Base-by-base conservation (phyloP, 352 stramenopile species). In the Pythium insidiosum region DNA sequence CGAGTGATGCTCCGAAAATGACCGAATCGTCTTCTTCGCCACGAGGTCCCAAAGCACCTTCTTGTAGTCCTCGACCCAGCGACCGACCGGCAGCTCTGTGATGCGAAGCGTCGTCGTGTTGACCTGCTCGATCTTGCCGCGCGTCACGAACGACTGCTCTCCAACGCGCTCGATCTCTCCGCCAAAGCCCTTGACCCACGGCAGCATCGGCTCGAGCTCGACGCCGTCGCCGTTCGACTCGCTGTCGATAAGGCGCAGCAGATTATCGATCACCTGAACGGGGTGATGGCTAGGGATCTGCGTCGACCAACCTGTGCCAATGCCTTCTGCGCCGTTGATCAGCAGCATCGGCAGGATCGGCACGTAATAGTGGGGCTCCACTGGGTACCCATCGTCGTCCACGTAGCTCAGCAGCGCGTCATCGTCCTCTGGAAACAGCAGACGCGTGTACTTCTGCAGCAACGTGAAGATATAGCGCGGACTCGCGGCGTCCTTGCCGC, bases 1-100 rank as follows among this genome's bases (percentile, higher is more conserved):
- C 10, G 95, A 98, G 61, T 99, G 96, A 63, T 98, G 96, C 64
- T 99, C 95, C 11, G 84, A 89, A 66, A 99, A 99, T 10, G 73
- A 82, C 13, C 66, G 66, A 31, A 95, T 87, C 6, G 57, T 68
- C 42, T 92, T 90, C 43, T 96, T 87, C 22, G 59, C 74, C 19
- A 94, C 64, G 23, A 98, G 70, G 10, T 85, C 79, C 68, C 98
- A 97, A 22, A 99, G 56, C 19, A 97, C 88, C 33, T 84, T 77
- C 66, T 99, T 99, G 78, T 99, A 99, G 63, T 99, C 94, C 49
- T 99, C 95, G 3, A 97, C 98, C 96, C 95, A 99, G 48, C 86
- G 96, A 18, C 89, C 84, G 3, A 99, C 68, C 0, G 97, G 97
- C 5, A 99, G 59, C 74, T 99, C 97, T 7, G 80, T 89, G 43